Evolutionary conservation across 2,329 filamentous ascomycete genomes (phyloP).

Genomic region (Fusarium bulbicola): DNA sequence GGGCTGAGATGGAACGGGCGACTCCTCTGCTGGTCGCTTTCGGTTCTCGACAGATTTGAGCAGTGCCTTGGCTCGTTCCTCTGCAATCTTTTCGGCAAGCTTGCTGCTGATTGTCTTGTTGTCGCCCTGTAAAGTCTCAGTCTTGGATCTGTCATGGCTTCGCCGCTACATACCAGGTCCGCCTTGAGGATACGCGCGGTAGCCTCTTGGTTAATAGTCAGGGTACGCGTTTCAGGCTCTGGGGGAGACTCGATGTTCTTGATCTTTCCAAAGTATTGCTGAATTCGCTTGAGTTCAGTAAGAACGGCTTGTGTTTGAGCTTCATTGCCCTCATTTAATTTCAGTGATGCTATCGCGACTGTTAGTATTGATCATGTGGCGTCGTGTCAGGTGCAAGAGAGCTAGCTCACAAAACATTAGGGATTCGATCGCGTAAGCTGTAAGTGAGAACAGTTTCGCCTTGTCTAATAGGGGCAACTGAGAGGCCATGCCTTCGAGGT

Average conservation of each 20-base stretch:
- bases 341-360: constrained; percentile 67
- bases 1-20: constrained; percentile 37
- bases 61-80: constrained; percentile 63
- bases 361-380: background rate
- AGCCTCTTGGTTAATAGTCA: constrained; percentile 76
- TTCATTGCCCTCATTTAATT: constrained; percentile 76
- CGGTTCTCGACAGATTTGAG: constrained; percentile 56
- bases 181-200: constrained; percentile 84
- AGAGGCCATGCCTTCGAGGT: constrained; percentile 73
- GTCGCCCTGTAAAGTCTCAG: constrained; percentile 52
- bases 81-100: constrained; percentile 65
- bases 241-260: constrained; percentile 73
- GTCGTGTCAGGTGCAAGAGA: too few relatives aligned
- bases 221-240: constrained; percentile 56
- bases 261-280: constrained; percentile 93
- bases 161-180: constrained; percentile 69
- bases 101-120: constrained; percentile 62
- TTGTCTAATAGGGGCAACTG: constrained; percentile 93
- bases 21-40: constrained; percentile 54
- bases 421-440: constrained; percentile 90
- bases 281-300: constrained; percentile 84
- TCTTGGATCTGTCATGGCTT: background rate
- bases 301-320: constrained; percentile 88
- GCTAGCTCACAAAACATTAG: constrained; percentile 76
- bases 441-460: constrained; percentile 90